phyloP scores from a whole-genome alignment of 83 land plant genomes.

The Diphasiastrum complanatum region DNA sequence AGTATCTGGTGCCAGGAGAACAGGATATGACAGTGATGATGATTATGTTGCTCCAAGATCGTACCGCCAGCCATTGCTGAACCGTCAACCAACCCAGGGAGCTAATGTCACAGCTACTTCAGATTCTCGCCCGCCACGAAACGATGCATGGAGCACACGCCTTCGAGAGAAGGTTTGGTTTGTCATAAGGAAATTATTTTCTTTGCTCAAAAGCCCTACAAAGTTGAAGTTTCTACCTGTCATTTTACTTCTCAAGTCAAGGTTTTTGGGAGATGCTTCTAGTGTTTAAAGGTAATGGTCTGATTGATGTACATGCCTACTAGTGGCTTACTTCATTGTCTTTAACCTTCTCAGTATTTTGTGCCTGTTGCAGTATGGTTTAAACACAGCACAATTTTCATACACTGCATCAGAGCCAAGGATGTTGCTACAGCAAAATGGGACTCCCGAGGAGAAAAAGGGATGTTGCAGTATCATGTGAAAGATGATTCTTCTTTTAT shows the following conservation, averaged over 20 bases:
- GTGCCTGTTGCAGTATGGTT: slow-evolving; percentile 3
- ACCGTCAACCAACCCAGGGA: slow-evolving; percentile 23
- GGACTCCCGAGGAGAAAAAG: slow-evolving; percentile 2
- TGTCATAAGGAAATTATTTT: not conserved
- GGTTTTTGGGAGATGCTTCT: no score
- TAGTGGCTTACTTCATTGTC: no score
- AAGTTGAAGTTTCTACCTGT: not conserved
- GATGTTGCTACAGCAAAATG: not conserved
- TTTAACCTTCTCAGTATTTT: not conserved
- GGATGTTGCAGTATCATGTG: slow-evolving; percentile 14
- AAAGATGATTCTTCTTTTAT: no score
- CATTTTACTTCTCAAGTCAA: no score
- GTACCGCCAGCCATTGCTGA: slow-evolving; percentile 27
- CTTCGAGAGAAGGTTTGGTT: slow-evolving; percentile 37
- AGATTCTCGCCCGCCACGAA: slow-evolving; percentile 15
- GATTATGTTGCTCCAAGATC: slow-evolving; percentile 38
- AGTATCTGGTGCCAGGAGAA: slow-evolving; percentile 27
- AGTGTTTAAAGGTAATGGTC: no score
- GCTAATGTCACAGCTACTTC: slow-evolving; percentile 1
- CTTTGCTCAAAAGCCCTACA: not conserved
- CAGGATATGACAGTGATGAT: slow-evolving; percentile 66
- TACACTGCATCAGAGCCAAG: slow-evolving; percentile 9
- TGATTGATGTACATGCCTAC: no score
- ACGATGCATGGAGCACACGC: slow-evolving; percentile 36
- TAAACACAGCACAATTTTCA: slow-evolving; percentile 8